phyloP scores from a whole-genome alignment of 495 filamentous ascomycete species.

The Delitschia confertaspora region DNA sequence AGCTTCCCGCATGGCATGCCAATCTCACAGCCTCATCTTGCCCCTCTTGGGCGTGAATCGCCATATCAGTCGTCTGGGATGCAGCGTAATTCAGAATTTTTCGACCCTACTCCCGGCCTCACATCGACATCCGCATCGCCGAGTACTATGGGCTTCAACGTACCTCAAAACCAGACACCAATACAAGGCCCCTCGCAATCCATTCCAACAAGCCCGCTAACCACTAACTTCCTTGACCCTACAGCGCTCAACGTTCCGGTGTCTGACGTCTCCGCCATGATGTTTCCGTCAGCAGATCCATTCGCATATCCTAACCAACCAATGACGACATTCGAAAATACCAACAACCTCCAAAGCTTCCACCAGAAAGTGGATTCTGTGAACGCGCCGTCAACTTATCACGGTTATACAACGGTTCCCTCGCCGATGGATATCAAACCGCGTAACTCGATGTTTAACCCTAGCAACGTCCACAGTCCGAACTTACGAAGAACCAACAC shows the following conservation, averaged over 20 bases:
- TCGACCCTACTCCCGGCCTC: constrained; percentile 21
- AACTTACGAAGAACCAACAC: no score
- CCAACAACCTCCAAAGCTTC: constrained; percentile 37
- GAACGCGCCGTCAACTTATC: neutral
- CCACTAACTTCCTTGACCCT: constrained; percentile 19
- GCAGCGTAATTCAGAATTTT: constrained; percentile 9
- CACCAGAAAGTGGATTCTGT: constrained; percentile 22
- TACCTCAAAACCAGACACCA: constrained; percentile 4
- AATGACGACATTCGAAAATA: constrained; percentile 55
- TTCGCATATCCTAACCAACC: constrained; percentile 86
- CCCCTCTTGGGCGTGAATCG: constrained; percentile 9
- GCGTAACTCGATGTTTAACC: constrained; percentile 4
- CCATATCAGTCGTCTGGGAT: neutral
- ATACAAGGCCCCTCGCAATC: constrained; percentile 1
- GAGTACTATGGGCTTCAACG: constrained; percentile 6
- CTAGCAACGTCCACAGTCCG: neutral
- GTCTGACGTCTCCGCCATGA: constrained; percentile 72
- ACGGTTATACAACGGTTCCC: no score
- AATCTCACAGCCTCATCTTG: constrained; percentile 16
- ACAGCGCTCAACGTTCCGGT: constrained; percentile 40
- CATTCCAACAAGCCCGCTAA: constrained; percentile 11
- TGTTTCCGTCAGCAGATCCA: constrained; percentile 86
- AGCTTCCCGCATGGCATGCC: constrained; percentile 9
- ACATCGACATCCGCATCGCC: constrained; percentile 16
- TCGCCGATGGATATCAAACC: constrained; percentile 12